These are phyloP conservation scores for Fraxinus paxiana DNA, from an alignment of 305 asterid species.

Conservation along the genomic window DNA sequence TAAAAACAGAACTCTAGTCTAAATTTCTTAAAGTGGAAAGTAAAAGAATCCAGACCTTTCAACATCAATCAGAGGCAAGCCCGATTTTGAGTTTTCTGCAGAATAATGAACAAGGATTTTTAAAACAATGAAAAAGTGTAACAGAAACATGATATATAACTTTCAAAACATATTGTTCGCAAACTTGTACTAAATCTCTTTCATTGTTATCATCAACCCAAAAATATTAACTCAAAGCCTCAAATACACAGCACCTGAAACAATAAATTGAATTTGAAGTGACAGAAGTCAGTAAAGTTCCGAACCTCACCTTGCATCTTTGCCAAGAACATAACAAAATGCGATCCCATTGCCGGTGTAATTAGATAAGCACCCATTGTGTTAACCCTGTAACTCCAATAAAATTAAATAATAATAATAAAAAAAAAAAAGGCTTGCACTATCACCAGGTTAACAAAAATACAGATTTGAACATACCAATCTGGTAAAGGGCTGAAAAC, in stretches of 20 bases:
- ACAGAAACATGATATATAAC: not conserved
- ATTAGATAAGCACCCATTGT: constrained; percentile 75
- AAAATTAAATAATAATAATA: not conserved
- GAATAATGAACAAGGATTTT: constrained; percentile 8
- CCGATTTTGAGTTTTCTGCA: constrained; percentile 76
- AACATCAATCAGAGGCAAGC: constrained; percentile 61
- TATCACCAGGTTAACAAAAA: constrained; percentile 14
- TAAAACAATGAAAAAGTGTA: not conserved
- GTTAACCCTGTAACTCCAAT: constrained; percentile 50
- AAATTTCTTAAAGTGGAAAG: not conserved
- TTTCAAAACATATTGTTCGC: not conserved
- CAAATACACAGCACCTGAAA: not conserved
- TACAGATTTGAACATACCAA: constrained; percentile 44
- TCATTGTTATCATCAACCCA: not conserved
- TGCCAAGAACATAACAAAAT: constrained; percentile 88
- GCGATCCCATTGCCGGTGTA: constrained; percentile 81
- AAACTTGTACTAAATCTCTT: not conserved
- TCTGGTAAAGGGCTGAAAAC: constrained; percentile 84
- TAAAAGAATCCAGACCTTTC: constrained; percentile 57
- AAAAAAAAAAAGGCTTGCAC: not conserved
- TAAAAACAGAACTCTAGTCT: not conserved
- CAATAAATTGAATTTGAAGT: not conserved
- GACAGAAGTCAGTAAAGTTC: not conserved
- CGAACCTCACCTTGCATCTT: constrained; percentile 75
- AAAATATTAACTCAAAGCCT: not conserved